Evolutionary conservation across 2,329 filamentous ascomycete genomes (phyloP), one percentile per base, ranked within the genome.

Genomic region (Berkeleyomyces rouxiae): DNA sequence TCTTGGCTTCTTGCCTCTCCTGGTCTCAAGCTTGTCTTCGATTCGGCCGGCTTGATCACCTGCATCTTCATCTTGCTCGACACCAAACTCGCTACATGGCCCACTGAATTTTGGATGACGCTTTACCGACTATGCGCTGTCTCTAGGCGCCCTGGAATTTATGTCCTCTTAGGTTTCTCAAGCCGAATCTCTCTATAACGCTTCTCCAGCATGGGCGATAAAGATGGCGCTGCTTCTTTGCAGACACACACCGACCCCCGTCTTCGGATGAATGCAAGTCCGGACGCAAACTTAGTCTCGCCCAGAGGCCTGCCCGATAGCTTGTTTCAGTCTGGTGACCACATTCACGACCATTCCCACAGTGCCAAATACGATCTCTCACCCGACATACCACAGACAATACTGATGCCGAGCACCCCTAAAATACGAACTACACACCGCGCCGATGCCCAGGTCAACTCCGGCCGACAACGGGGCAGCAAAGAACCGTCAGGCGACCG

Each of bases 301-400:
- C 36, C n/a, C 11, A 36, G 43, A 46, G 43, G 31, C 9, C 43
- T 55, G 31, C 23, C 58, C 33, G 44, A 16, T 10, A 60, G 58
- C 58, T 60, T 43, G 13, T 7, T 16, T 16, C 58, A 47, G 13
- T 44, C 16, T 10, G 43, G n/a, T n/a, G 58, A 44, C 42, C 43
- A 10, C 23, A 36, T 39, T 16, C 39, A 43, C 31, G 31, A 53
- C 4, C 33, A 31, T 16, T 44, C 60, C 4, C 60, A 61, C 60
- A 53, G 23, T n/a, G 42, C 39, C 31, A 57, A 55, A 47, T 57
- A 61, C 31, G 60, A 61, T n/a, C 39, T 42, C 16, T 61, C 60
- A 7, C 60, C 51, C 4, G 51, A 55, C 13, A 57, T 46, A 6
- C 58, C 58, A 7, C 58, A 60, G 42, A 23, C 58, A 37, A 33